Conservation (phyloP, 78 protist species). For the Chrysochromulina tobinii region DNA sequence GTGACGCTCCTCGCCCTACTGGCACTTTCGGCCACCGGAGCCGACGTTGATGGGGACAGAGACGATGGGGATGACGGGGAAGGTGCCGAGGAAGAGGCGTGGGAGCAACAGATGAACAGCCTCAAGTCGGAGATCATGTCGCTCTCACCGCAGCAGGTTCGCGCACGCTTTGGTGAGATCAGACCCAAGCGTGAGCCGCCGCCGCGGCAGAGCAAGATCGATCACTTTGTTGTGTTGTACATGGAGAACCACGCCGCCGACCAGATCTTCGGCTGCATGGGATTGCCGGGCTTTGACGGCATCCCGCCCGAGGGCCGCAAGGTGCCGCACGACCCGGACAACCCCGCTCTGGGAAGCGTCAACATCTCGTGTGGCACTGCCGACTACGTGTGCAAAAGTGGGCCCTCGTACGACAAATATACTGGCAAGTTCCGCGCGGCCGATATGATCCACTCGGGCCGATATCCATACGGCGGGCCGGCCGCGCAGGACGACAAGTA, state of each 20-base stretch:
- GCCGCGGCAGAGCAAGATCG: no score
- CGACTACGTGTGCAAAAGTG: background rate
- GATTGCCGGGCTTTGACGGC: background rate
- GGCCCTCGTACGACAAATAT: background rate
- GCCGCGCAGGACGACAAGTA: background rate
- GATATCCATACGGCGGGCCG: background rate
- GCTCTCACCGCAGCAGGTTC: no score
- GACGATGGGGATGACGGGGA: no score
- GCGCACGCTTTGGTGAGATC: no score
- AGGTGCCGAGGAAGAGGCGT: no score
- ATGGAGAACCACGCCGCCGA: constrained; percentile 23
- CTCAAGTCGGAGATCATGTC: no score
- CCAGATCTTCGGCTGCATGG: constrained; percentile 6
- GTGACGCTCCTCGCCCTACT: no score
- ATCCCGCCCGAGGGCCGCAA: background rate
- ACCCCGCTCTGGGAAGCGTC: background rate
- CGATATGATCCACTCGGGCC: background rate
- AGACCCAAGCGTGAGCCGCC: no score
- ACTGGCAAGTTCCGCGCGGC: background rate
- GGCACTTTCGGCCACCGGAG: no score
- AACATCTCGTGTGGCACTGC: background rate
- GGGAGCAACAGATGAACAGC: no score
- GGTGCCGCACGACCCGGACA: background rate
- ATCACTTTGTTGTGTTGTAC: background rate
- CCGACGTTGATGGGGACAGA: no score